These are phyloP conservation scores for Nothopassalora personata DNA, from an alignment of 2,329 filamentous ascomycete genomes.

Conservation along the genomic window DNA sequence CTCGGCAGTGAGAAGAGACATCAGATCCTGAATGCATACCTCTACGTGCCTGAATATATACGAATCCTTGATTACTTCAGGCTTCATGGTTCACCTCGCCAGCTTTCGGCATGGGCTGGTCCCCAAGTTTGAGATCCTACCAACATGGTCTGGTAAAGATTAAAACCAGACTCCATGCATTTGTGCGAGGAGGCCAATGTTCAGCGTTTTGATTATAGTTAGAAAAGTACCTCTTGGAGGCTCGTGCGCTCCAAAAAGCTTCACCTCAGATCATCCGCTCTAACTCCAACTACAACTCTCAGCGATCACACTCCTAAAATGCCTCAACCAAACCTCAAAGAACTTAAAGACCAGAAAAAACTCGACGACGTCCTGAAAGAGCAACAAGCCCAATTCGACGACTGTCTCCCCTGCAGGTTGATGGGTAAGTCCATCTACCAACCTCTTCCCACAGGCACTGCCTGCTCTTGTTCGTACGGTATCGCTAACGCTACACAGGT, in stretches of 20 bases:
- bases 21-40: neutral
- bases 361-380: conserved; percentile 22
- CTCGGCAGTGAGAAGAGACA: neutral
- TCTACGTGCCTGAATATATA: neutral
- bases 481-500: conserved; percentile 29
- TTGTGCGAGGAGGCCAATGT: too few species aligned
- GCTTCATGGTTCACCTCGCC: neutral
- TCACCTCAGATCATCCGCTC: neutral
- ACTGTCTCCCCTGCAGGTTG: conserved; percentile 31
- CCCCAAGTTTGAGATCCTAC: too few species aligned
- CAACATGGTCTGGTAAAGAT: too few species aligned
- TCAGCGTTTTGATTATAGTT: too few species aligned
- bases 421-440: conserved; percentile 25
- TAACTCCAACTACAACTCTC: neutral
- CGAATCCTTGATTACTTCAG: neutral
- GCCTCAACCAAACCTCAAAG: conserved; percentile 2
- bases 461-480: too few species aligned
- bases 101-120: too few species aligned
- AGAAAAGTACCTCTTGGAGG: neutral
- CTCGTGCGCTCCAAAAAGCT: neutral
- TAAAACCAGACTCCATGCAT: too few species aligned
- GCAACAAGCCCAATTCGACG: conserved; percentile 29
- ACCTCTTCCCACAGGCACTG: neutral
- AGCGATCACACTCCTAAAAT: neutral
- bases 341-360: conserved; percentile 17